These are phyloP conservation scores for Citrus medica DNA, from an alignment of 345 rosid species.

Conservation along the genomic window DNA sequence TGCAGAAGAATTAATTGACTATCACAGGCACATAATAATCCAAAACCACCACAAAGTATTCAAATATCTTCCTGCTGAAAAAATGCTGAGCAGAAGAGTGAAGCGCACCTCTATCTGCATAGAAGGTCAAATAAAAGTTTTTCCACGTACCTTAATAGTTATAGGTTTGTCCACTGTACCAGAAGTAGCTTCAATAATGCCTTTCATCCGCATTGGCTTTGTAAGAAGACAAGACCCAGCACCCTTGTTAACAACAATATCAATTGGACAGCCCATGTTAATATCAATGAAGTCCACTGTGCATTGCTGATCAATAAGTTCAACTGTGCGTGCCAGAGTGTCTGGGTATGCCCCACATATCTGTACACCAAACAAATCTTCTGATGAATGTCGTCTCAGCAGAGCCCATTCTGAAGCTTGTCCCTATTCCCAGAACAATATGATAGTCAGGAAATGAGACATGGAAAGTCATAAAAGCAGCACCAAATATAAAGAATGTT, in stretches of 20 bases:
- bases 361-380: slow-evolving; percentile 95
- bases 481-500: background rate
- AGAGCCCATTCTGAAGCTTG: slow-evolving; percentile 99
- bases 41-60: background rate
- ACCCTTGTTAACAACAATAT: slow-evolving; percentile 82
- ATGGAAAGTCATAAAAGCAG: background rate
- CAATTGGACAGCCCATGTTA: slow-evolving; percentile 98
- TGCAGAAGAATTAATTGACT: background rate
- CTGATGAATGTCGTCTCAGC: slow-evolving; percentile 82
- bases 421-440: slow-evolving; percentile 43
- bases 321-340: slow-evolving; percentile 63
- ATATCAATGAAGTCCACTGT: slow-evolving; percentile 85
- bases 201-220: slow-evolving; percentile 79
- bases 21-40: background rate
- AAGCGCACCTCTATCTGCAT: background rate
- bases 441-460: background rate
- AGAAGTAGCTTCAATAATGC: slow-evolving; percentile 63
- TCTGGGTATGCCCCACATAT: slow-evolving; percentile 86
- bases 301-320: slow-evolving; percentile 83
- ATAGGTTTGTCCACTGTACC: slow-evolving; percentile 74
- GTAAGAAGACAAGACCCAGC: slow-evolving; percentile 94
- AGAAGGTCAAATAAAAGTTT: background rate
- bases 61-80: background rate
- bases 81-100: background rate
- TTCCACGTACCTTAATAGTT: slow-evolving; percentile 67